phyloP scores from a whole-genome alignment of 257 asterid genomes.

The Przewalskia tangutica region DNA sequence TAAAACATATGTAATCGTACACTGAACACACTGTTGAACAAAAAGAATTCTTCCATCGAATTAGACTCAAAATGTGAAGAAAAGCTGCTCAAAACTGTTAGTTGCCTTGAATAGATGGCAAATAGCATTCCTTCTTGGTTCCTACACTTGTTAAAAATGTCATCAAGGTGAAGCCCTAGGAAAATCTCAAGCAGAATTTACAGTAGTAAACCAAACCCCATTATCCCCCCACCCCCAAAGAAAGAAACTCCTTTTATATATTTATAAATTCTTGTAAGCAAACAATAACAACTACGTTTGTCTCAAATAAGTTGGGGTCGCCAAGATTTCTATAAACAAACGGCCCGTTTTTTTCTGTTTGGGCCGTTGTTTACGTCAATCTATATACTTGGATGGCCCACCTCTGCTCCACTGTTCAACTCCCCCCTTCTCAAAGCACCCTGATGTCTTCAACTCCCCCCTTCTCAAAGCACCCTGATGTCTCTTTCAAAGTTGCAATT shows the following conservation, averaged over 20 bases:
- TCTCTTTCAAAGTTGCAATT: conserved; percentile 23
- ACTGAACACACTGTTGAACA: not conserved
- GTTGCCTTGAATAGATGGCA: not conserved
- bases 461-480: conserved; percentile 5
- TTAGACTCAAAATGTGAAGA: not conserved
- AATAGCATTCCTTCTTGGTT: not conserved
- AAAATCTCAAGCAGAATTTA: not conserved
- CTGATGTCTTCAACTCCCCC: conserved; percentile 3
- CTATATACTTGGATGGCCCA: conserved; percentile 16
- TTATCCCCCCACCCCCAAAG: too few relatives aligned
- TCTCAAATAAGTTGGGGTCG: not conserved
- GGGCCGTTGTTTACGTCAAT: conserved; percentile 17
- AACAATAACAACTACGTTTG: not conserved
- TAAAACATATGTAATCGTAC: not conserved
- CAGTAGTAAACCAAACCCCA: not conserved
- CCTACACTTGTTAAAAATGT: not conserved
- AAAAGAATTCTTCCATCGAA: not conserved
- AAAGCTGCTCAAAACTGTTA: not conserved
- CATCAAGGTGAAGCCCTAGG: not conserved
- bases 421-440: not conserved
- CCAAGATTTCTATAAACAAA: not conserved
- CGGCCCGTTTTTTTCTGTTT: conserved; percentile 16
- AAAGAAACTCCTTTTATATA: not conserved
- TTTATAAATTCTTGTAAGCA: not conserved
- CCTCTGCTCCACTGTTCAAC: not conserved